Base-by-base conservation (phyloP, 2,329 filamentous ascomycete genomes). In the Curvularia verruculosa region DNA sequence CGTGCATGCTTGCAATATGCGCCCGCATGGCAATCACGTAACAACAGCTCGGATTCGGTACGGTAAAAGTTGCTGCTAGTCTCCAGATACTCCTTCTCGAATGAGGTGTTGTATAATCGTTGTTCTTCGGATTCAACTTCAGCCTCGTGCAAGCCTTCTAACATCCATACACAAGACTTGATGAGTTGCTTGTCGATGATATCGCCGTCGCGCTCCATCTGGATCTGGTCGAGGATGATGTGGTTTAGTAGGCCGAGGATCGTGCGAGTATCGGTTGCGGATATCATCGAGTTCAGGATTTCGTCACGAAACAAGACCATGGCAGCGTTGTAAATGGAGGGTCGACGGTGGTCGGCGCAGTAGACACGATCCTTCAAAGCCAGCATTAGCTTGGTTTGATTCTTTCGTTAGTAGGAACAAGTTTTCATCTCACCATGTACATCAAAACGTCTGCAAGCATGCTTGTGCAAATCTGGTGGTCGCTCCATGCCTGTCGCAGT, bases 401-500 rank as follows among this genome's bases (percentile, higher is more conserved):
- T 36, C 31, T 18, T 21, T 31, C 13, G 9, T 37, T 31, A 13
- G 12, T 39, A 29, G 5, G 49, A 21, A 3, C 3, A 13, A 21
- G 9, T 18, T 12, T 1, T n/a, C 15, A 13, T 70, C 81, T 70
- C 72, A 87, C 85, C 82, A 99, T 91, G 72, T 97, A 97, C 92
- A 98, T 97, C 49, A 98, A 83, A 29, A 98, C 92, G 75, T 98
- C 95, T 3, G 93, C 92, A 49, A 92, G 89, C 94, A 98, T 98
- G 72, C 92, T 92, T 91, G 96, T 96, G 43, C 90, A 93, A 54
- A 90, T 85, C 72, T 93, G 91, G 72, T 99, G 93, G 61, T 96
- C 90, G 59, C 92, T 87, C 92, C 93, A 99, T 2, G 88, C 87
- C 56, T 87, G 83, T 66, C 89, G 89, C 13, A 98, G 77, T 0